Conservation (phyloP, 768 basidiomycete species). For the Suillus subaureus region DNA sequence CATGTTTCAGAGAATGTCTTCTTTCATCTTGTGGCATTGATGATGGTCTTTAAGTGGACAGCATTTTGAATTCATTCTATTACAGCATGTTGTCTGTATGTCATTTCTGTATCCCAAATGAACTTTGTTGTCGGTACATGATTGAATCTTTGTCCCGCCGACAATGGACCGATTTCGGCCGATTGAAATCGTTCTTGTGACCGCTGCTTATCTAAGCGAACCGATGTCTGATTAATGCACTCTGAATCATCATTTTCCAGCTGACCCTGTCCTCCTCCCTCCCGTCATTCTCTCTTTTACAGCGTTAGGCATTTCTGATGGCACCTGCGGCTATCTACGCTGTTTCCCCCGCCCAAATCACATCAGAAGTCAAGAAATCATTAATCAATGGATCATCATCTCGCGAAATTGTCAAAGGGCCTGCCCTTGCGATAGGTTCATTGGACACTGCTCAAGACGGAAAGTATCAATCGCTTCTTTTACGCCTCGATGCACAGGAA, state of each 20-base stretch:
- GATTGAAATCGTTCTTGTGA: conserved; percentile 2
- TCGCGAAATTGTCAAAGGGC: conserved; percentile 35
- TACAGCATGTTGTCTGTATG: conserved; percentile 7
- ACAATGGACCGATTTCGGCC: conserved; percentile 5
- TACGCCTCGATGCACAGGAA: conserved; percentile 51
- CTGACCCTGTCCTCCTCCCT: conserved; percentile 7
- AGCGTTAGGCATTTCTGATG: conserved; percentile 40
- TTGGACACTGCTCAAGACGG: conserved; percentile 78
- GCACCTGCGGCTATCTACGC: conserved; percentile 59
- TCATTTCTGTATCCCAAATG: conserved; percentile 1
- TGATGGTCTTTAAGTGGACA: neutral
- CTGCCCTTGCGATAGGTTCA: conserved; percentile 76
- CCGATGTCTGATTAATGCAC: conserved; percentile 22
- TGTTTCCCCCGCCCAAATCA: conserved; percentile 16
- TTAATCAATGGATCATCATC: conserved; percentile 11
- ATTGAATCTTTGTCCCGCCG: neutral
- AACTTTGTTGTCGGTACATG: neutral
- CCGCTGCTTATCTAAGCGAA: conserved; percentile 19
- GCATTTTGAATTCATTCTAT: conserved; percentile 1
- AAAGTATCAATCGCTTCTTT: conserved; percentile 71
- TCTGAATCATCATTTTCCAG: neutral
- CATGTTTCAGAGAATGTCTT: conserved; percentile 5
- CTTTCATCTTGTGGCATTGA: conserved; percentile 4
- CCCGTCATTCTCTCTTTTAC: neutral
- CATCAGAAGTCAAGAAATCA: conserved; percentile 20